These are phyloP conservation scores for Colletotrichum viniferum DNA, from an alignment of 2,329 filamentous ascomycete species.

Conservation along the genomic window DNA sequence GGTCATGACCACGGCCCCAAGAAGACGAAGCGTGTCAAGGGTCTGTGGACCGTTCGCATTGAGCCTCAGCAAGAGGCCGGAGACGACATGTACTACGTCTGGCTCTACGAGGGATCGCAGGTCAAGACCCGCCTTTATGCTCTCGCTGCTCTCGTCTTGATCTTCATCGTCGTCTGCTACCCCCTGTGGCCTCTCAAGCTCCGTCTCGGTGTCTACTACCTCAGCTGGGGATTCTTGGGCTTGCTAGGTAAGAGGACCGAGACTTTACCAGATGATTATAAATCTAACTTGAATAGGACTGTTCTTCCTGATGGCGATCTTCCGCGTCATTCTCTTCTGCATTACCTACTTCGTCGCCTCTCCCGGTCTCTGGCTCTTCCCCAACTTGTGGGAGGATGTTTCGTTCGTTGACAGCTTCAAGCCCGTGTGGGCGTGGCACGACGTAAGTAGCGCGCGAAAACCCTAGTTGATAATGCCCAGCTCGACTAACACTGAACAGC, in stretches of 20 bases:
- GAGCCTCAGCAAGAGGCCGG: constrained; percentile 92
- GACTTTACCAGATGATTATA: not conserved
- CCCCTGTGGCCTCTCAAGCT: constrained; percentile 93
- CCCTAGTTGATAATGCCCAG: not conserved
- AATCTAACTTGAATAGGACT: constrained; percentile 65
- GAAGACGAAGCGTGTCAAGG: constrained; percentile 88
- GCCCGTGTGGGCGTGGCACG: constrained; percentile 97
- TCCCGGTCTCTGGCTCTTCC: constrained; percentile 96
- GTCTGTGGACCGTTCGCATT: constrained; percentile 93
- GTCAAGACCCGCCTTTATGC: constrained; percentile 94
- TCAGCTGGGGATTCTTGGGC: constrained; percentile 91
- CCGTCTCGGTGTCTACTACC: constrained; percentile 94
- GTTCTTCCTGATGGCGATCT: constrained; percentile 98
- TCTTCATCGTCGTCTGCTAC: constrained; percentile 92
- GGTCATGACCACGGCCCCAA: constrained; percentile 75
- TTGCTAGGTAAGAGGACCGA: constrained; percentile 65
- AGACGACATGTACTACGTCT: constrained; percentile 93
- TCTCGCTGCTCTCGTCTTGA: constrained; percentile 77
- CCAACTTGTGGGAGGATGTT: constrained; percentile 97
- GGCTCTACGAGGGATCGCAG: constrained; percentile 94
- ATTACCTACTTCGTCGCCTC: constrained; percentile 84
- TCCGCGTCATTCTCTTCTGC: constrained; percentile 93
- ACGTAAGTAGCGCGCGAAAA: constrained; percentile 60
- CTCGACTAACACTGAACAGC: constrained; percentile 26
- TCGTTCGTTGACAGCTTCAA: constrained; percentile 98